phyloP scores from a whole-genome alignment of 306 rosid species.

The Vachellia pachyceras region DNA sequence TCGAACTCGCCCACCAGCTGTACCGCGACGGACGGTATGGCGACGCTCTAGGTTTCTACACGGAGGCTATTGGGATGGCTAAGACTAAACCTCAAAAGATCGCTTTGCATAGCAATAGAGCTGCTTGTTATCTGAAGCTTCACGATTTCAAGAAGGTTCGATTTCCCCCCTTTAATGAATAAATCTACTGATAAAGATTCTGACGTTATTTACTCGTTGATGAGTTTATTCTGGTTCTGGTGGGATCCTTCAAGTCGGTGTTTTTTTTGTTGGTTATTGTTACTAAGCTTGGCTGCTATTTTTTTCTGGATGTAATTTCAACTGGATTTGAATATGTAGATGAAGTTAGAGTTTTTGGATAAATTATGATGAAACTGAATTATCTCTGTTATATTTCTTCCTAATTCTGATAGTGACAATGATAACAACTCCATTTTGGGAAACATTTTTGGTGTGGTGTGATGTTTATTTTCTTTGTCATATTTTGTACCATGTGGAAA shows the following conservation, averaged over 20 bases:
- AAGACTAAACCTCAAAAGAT: constrained; percentile 74
- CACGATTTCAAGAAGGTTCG: constrained; percentile 80
- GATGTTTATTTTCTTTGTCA: background rate
- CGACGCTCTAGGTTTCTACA: constrained; percentile 83
- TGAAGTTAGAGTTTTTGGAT: background rate
- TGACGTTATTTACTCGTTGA: background rate
- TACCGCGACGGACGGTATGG: constrained; percentile 79
- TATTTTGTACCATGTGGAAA: background rate
- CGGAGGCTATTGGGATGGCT: constrained; percentile 79
- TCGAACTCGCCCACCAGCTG: constrained; percentile 87
- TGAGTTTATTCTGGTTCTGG: background rate
- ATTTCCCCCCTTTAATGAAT: background rate
- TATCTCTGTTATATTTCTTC: background rate
- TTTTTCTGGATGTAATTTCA: background rate
- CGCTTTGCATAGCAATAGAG: constrained; percentile 33
- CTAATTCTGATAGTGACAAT: background rate
- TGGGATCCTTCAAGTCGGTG: background rate
- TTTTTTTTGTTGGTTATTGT: background rate
- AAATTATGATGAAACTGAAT: background rate
- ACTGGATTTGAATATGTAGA: background rate
- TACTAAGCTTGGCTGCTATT: background rate
- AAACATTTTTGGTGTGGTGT: background rate
- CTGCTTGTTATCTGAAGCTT: constrained; percentile 92
- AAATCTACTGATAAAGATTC: background rate
- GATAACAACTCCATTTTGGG: background rate